Conservation (phyloP, 2,329 filamentous ascomycete genomes). For the Sclerotinia glacialis region DNA sequence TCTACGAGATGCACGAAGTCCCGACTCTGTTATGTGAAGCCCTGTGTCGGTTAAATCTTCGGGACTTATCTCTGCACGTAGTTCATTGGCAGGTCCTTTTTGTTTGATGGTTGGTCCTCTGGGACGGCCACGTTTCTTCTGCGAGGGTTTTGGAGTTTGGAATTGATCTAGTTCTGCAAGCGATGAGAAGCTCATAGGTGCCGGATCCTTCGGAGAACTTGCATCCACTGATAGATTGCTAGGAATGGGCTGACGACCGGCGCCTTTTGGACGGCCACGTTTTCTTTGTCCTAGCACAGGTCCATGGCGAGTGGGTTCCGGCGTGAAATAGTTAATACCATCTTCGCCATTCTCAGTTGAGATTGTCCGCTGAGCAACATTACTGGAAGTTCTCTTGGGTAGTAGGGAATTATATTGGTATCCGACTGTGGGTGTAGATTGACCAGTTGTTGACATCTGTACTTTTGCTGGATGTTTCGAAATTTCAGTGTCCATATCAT, state of each 20-base stretch:
- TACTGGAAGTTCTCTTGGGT: neutral
- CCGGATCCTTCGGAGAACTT: neutral
- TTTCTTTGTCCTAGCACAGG: neutral
- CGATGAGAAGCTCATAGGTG: slow-evolving; percentile 5
- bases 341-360: neutral
- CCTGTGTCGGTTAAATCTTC: slow-evolving; percentile 6
- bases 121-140: slow-evolving; percentile 21
- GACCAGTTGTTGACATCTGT: neutral
- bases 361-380: neutral
- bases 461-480: neutral
- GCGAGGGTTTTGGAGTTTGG: neutral
- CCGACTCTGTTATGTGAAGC: slow-evolving; percentile 15
- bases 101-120: slow-evolving; percentile 14
- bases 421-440: neutral
- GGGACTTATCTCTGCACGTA: neutral
- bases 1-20: slow-evolving; percentile 18
- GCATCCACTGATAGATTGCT: neutral
- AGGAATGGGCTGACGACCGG: neutral
- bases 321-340: slow-evolving; percentile 12
- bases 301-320: neutral
- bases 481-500: neutral
- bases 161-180: slow-evolving; percentile 12
- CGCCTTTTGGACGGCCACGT: slow-evolving; percentile 1
- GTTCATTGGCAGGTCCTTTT: neutral
- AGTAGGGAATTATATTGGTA: neutral